Evolutionary conservation across 441 rosid genomes (phyloP), one percentile per base, ranked within the genome.

Genomic region (Euphorbia celastroides): DNA sequence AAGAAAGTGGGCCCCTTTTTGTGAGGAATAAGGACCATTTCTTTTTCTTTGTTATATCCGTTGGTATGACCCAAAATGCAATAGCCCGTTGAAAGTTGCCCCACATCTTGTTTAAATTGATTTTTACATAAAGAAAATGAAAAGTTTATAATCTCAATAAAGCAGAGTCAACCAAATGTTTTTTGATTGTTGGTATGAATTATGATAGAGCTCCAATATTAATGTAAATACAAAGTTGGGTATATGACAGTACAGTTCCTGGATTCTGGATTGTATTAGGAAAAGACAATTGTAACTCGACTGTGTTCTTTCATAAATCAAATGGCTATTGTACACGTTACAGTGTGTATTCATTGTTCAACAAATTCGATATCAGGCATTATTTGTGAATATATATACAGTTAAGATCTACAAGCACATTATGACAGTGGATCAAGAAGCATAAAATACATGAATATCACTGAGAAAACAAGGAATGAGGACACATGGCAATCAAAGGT

Each of bases 401-500:
- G 31, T 50, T 64, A 20, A n/a, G 26, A 63, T 27, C 57, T 63
- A 48, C 57, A 17, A 32, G 20, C 31, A n/a, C 67, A 27, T 46
- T 23, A 46, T 63, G 26, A 30, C 26, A 50, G 32, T 32, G 26
- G 51, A 50, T 51, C 17, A 30, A 48, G 42, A 64, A 32, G 44
- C 9, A 54, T 54, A 25, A 65, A 36, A 34, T 38, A 17, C 23
- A 25, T 13, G 8, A 12, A 25, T 5, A 20, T 22, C 20, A 57
- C 54, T 1, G 50, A 31, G n/a, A 12, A 11, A 48, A n/a, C 8
- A n/a, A 46, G 17, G 41, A 9, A 41, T 14, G 44, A 9, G 12
- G 44, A 41, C 38, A 34, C 38, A 34, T 34, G 9, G n/a, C n/a
- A n/a, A n/a, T n/a, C n/a, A n/a, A n/a, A n/a, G n/a, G n/a, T n/a